A percentile compares a stretch with the other conserved stretches of the same genome.
Evolutionary conservation across 208 protist species (phyloP).

Genomic region (Trypanosoma mega): DNA sequence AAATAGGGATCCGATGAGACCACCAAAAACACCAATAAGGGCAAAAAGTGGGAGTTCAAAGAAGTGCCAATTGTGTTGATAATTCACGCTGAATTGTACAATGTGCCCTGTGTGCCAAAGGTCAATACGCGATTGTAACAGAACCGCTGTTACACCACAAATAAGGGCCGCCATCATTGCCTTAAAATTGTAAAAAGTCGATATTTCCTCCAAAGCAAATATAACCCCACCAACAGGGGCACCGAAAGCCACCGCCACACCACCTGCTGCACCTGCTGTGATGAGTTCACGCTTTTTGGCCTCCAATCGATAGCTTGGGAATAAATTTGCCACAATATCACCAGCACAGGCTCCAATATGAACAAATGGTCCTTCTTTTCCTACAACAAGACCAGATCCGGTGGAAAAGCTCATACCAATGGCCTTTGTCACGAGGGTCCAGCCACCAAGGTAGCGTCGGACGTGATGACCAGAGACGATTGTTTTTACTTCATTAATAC

Average conservation of each 20-base stretch:
- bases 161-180: conserved; percentile 89
- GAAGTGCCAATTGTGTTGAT: conserved; percentile 79
- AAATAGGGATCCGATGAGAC: conserved; percentile 65
- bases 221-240: conserved; percentile 78
- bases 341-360: conserved; percentile 85
- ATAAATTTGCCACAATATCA: conserved; percentile 51
- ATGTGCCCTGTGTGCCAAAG: conserved; percentile 72
- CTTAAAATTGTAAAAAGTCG: conserved; percentile 81
- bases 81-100: conserved; percentile 85
- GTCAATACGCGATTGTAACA: conserved; percentile 73
- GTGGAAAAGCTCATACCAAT: conserved; percentile 76
- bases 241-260: conserved; percentile 79
- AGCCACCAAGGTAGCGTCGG: conserved; percentile 61
- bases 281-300: conserved; percentile 67
- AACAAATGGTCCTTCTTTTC: conserved; percentile 90
- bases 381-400: conserved; percentile 74
- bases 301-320: conserved; percentile 61
- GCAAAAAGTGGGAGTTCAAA: conserved; percentile 78
- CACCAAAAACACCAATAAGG: conserved; percentile 61
- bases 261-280: conserved; percentile 58
- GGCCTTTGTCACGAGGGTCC: conserved; percentile 77
- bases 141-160: conserved; percentile 73
- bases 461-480: conserved; percentile 77
- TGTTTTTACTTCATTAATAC: conserved; percentile 90
- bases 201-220: conserved; percentile 80